These are phyloP conservation scores for Leccinum uliginosum DNA, from an alignment of 768 basidiomycete genomes.

Conservation along the genomic window DNA sequence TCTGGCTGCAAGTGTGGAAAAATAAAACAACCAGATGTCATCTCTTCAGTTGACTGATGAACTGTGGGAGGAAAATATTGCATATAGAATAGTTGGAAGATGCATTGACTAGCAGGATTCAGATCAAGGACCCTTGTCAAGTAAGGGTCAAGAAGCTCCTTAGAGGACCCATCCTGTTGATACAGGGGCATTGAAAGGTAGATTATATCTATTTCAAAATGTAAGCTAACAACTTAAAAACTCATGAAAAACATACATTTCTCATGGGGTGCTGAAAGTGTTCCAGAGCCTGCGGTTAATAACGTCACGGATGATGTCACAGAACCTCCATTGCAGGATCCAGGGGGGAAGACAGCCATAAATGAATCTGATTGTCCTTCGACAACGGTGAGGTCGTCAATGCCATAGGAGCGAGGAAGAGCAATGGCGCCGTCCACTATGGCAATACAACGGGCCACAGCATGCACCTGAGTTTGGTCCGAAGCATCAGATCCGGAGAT, in stretches of 20 bases:
- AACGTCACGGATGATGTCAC: slow-evolving; percentile 51
- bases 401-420: slow-evolving; percentile 28
- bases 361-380: slow-evolving; percentile 50
- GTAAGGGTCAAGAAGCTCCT: slow-evolving; percentile 50
- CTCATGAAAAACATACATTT: slow-evolving; percentile 42
- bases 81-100: slow-evolving; percentile 55
- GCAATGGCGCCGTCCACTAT: slow-evolving; percentile 38
- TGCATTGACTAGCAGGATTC: slow-evolving; percentile 16
- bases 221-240: slow-evolving; percentile 1
- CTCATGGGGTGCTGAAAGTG: slow-evolving; percentile 67
- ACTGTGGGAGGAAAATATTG: slow-evolving; percentile 33
- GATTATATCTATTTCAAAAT: slow-evolving; percentile 45
- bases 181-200: slow-evolving; percentile 51
- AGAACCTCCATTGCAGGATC: slow-evolving; percentile 45
- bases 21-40: slow-evolving; percentile 6
- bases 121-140: slow-evolving; percentile 41
- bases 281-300: slow-evolving; percentile 67
- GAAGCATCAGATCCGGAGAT: slow-evolving; percentile 6
- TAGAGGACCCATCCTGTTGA: slow-evolving; percentile 24
- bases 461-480: slow-evolving; percentile 1
- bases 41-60: background rate
- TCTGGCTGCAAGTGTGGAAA: slow-evolving; percentile 31
- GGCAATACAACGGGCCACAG: slow-evolving; percentile 47
- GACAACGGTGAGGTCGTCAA: slow-evolving; percentile 4
- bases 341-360: slow-evolving; percentile 73